Percentiles rank a stretch among this genome's conserved stretches.
These are phyloP conservation scores for Marsdenia floribunda DNA, from an alignment of 257 asterid genomes.

Conservation along the genomic window DNA sequence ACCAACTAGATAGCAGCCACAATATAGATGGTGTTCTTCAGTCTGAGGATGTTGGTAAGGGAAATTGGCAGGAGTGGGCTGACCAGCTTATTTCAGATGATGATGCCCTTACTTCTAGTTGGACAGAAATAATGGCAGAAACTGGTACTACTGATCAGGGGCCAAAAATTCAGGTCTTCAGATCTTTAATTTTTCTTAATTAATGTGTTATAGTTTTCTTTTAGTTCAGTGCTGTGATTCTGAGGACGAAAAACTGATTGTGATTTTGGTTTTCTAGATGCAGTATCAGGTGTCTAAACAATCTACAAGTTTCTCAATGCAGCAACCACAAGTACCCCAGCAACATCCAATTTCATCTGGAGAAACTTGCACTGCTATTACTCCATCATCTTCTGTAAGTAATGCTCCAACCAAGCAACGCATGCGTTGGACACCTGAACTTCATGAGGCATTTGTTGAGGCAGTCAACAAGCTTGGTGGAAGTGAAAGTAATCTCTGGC, in stretches of 20 bases:
- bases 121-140: slow-evolving; percentile 63
- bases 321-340: slow-evolving; percentile 43
- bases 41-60: slow-evolving; percentile 41
- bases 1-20: slow-evolving; percentile 34
- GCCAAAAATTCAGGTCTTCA: slow-evolving; percentile 30
- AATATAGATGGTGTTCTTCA: slow-evolving; percentile 20
- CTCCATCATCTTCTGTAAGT: slow-evolving; percentile 58
- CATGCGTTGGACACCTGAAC: slow-evolving; percentile 94
- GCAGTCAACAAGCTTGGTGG: slow-evolving; percentile 93
- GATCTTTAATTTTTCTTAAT: slow-evolving; percentile 5
- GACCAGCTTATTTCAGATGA: slow-evolving; percentile 52
- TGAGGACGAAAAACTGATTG: slow-evolving; percentile 1
- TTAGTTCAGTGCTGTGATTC: background rate
- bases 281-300: slow-evolving; percentile 35
- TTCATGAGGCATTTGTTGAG: slow-evolving; percentile 82
- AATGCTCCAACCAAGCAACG: slow-evolving; percentile 70
- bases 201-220: background rate
- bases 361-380: slow-evolving; percentile 38
- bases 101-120: slow-evolving; percentile 49
- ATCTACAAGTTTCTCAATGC: slow-evolving; percentile 33
- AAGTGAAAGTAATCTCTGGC: slow-evolving; percentile 60
- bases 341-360: slow-evolving; percentile 43
- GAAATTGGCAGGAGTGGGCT: slow-evolving; percentile 69
- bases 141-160: slow-evolving; percentile 39
- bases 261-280: slow-evolving; percentile 24